Evolutionary conservation across 345 rosid species (phyloP).

Genomic region (Aegle marmelos): DNA sequence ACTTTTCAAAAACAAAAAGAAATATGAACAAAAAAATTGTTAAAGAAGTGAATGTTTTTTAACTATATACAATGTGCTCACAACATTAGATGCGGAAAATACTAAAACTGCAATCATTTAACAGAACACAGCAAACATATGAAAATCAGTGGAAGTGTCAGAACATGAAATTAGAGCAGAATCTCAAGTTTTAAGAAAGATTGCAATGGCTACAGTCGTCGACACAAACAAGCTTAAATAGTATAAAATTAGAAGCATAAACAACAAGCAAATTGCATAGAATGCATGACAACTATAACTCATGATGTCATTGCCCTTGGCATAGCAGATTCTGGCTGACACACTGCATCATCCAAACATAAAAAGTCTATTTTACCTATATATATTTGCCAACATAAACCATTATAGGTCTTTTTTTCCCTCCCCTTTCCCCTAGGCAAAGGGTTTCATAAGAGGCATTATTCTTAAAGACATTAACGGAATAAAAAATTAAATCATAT

Average conservation of each 20-base stretch:
- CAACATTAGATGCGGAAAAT: background rate
- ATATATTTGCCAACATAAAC: background rate
- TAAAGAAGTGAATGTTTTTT: background rate
- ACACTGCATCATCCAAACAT: background rate
- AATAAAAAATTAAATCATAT: background rate
- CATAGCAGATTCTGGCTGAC: background rate
- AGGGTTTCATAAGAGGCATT: background rate
- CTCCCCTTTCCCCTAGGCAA: background rate
- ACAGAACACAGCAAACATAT: background rate
- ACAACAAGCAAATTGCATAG: background rate
- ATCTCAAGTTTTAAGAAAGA: background rate
- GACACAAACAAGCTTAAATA: background rate
- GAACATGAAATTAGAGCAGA: background rate
- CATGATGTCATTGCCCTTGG: background rate
- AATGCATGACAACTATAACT: background rate
- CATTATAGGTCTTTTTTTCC: background rate
- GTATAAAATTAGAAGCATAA: background rate
- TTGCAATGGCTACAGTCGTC: background rate
- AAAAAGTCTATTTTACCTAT: background rate
- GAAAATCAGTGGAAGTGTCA: background rate
- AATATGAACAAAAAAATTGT: background rate
- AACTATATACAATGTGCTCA: background rate
- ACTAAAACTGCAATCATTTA: background rate
- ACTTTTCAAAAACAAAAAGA: background rate
- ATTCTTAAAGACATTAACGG: background rate